A percentile compares a stretch with the other conserved stretches of the same genome.
Conservation (phyloP, 495 filamentous ascomycete genomes). For the Xylaria bambusicola region DNA sequence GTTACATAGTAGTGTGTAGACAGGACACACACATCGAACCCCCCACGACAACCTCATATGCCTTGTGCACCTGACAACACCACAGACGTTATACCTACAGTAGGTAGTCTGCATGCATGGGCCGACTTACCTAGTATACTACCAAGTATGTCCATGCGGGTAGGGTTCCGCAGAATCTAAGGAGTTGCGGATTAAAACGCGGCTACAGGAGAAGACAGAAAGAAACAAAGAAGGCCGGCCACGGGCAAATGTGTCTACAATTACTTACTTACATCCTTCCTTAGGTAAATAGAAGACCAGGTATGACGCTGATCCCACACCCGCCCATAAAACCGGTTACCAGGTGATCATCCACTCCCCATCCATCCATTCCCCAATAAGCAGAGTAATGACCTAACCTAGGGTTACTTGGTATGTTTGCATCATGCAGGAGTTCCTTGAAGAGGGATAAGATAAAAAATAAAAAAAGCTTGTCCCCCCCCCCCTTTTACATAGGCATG, state of each 20-base stretch:
- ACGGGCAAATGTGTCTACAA: background rate
- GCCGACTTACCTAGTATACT: background rate
- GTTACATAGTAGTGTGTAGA: background rate
- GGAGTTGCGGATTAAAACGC: background rate
- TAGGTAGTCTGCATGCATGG: no score
- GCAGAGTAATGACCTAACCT: no score
- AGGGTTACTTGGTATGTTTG: conserved; percentile 10
- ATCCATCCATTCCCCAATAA: conserved; percentile 10
- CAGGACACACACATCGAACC: background rate
- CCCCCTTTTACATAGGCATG: no score
- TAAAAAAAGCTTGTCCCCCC: conserved; percentile 12
- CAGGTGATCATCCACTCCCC: background rate
- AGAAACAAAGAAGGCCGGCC: background rate
- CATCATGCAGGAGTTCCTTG: conserved; percentile 16
- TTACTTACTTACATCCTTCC: no score
- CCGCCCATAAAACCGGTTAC: conserved; percentile 2
- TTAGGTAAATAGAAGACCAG: background rate
- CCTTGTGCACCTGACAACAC: conserved; percentile 3
- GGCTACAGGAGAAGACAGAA: no score
- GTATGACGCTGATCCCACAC: background rate
- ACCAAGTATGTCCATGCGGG: conserved; percentile 13
- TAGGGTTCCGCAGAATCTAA: background rate
- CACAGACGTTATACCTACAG: no score
- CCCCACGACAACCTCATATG: conserved; percentile 9
- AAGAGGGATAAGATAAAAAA: background rate